Conservation (phyloP, 352 stramenopile species). For the Thalassiosira mediterranea region DNA sequence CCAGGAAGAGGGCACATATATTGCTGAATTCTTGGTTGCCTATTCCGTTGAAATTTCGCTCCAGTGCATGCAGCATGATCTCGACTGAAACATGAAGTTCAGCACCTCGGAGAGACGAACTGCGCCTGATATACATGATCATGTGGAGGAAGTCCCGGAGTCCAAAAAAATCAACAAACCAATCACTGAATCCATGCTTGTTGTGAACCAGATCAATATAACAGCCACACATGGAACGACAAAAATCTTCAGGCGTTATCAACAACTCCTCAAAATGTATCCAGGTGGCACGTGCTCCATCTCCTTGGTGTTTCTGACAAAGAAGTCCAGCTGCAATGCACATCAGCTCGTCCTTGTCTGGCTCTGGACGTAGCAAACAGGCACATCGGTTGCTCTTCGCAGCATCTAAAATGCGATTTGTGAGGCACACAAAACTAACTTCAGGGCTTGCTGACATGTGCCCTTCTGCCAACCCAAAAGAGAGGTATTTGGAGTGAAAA, state of each 20-base stretch:
- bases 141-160: conserved; percentile 51
- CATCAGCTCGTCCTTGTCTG: conserved; percentile 58
- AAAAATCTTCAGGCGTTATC: conserved; percentile 30
- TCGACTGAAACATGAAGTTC: conserved; percentile 34
- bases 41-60: conserved; percentile 63
- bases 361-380: conserved; percentile 51
- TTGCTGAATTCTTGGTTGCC: conserved; percentile 38
- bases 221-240: conserved; percentile 19
- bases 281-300: conserved; percentile 3
- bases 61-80: conserved; percentile 38
- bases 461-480: too few relatives aligned
- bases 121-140: conserved; percentile 37
- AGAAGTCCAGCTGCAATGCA: conserved; percentile 55
- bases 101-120: conserved; percentile 3
- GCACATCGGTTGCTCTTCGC: conserved; percentile 69
- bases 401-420: conserved; percentile 64
- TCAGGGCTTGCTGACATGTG: conserved; percentile 55
- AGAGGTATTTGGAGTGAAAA: too few relatives aligned
- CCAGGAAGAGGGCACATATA: conserved; percentile 46
- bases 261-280: conserved; percentile 22
- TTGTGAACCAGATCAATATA: conserved; percentile 49
- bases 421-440: conserved; percentile 65
- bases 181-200: conserved; percentile 38
- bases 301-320: conserved; percentile 16
- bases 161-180: conserved; percentile 68